Conservation (phyloP, 192 early-diverging fungal species). For the Gamsiella multidivaricata region DNA sequence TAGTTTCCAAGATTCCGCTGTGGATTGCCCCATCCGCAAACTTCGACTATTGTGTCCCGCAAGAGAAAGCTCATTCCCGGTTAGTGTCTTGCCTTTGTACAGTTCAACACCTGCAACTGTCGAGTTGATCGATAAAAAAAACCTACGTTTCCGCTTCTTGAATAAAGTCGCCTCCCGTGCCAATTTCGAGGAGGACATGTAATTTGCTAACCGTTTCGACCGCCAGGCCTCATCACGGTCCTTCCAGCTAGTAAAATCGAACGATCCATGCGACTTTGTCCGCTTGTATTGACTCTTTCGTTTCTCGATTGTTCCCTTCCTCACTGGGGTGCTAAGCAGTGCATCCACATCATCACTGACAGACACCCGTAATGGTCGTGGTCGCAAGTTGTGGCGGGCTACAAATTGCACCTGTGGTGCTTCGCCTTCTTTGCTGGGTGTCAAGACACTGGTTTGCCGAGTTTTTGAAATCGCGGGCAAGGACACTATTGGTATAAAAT, state of each 20-base stretch:
- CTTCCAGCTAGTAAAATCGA: constrained; percentile 44
- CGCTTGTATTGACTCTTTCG: constrained; percentile 43
- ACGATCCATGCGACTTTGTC: constrained; percentile 18
- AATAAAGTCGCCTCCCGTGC: constrained; percentile 31
- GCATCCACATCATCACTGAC: background rate
- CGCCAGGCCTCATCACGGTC: constrained; percentile 47
- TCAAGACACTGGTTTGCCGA: constrained; percentile 13
- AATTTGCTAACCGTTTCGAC: constrained; percentile 39
- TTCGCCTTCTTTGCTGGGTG: constrained; percentile 26
- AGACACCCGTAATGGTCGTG: constrained; percentile 5
- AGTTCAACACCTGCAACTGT: too few relatives aligned
- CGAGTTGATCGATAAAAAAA: too few relatives aligned
- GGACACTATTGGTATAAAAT: constrained; percentile 20
- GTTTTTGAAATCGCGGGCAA: constrained; percentile 45
- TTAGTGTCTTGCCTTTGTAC: too few relatives aligned
- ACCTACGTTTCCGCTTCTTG: constrained; percentile 48
- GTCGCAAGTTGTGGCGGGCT: constrained; percentile 36
- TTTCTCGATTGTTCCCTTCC: constrained; percentile 22
- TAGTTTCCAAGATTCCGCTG: constrained; percentile 52
- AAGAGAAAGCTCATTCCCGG: background rate
- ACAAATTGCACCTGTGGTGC: constrained; percentile 30
- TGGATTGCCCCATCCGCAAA: constrained; percentile 51
- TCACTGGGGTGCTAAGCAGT: background rate
- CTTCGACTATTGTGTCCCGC: constrained; percentile 16
- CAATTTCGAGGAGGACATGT: constrained; percentile 31